phyloP scores from a whole-genome alignment of 2,329 filamentous ascomycete genomes.

The Tothia fuscella region DNA sequence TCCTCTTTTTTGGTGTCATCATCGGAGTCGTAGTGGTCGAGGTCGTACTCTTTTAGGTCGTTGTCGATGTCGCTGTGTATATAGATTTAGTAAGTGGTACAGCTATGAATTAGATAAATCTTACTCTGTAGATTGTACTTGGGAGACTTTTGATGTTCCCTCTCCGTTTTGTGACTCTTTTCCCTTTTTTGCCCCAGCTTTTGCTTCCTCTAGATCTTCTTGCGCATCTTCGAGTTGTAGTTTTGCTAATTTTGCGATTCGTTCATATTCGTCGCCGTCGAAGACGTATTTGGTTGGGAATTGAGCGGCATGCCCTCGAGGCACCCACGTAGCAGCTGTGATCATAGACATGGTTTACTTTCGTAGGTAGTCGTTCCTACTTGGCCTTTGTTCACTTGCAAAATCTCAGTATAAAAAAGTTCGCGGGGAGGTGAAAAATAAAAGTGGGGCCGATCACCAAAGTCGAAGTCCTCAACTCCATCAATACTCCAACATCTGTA shows the following conservation, averaged over 20 bases:
- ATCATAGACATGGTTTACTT: conserved; percentile 40
- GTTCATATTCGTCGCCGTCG: conserved; percentile 39
- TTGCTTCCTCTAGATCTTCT: conserved; percentile 36
- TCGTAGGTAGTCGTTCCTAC: no score
- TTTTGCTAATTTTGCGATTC: conserved; percentile 40
- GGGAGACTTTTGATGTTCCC: no score
- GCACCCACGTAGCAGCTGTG: conserved; percentile 41
- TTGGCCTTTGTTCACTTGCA: no score
- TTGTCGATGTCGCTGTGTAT: conserved; percentile 46
- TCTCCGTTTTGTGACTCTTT: conserved; percentile 16
- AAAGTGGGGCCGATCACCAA: no score
- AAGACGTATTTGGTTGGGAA: conserved; percentile 38
- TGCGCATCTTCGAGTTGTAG: conserved; percentile 72
- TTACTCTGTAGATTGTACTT: neutral
- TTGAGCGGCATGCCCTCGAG: conserved; percentile 37
- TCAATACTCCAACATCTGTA: neutral
- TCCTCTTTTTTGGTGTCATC: conserved; percentile 55
- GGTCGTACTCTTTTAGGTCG: conserved; percentile 88
- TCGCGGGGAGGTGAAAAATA: neutral
- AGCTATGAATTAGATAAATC: no score
- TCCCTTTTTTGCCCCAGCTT: conserved; percentile 30
- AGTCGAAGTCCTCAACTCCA: neutral
- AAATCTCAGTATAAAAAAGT: neutral
- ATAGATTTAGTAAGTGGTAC: no score
- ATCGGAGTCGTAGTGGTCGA: conserved; percentile 91